Conservation (phyloP, 2,329 filamentous ascomycete genomes). For the Aspergillus costaricaensis region DNA sequence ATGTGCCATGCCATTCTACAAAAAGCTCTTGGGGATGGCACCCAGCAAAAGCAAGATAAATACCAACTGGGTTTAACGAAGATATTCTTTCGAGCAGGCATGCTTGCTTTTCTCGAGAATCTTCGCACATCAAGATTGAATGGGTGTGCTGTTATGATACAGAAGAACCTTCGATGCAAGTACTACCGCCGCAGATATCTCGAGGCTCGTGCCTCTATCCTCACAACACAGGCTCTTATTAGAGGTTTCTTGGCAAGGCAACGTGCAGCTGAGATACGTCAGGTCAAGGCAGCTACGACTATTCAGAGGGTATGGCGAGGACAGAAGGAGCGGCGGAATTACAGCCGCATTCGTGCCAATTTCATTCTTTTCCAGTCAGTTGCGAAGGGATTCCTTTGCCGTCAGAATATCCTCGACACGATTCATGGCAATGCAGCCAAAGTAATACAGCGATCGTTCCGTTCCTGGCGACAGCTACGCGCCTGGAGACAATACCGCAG, state of each 20-base stretch:
- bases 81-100: slow-evolving; percentile 98
- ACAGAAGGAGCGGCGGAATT: slow-evolving; percentile 82
- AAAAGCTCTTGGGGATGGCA: slow-evolving; percentile 80
- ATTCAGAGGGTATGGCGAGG: slow-evolving; percentile 96
- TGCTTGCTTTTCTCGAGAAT: slow-evolving; percentile 97
- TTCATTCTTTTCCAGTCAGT: slow-evolving; percentile 85
- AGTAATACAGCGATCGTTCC: slow-evolving; percentile 88
- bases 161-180: slow-evolving; percentile 95
- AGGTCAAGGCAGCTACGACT: slow-evolving; percentile 82
- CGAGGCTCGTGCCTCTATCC: slow-evolving; percentile 77
- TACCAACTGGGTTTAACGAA: slow-evolving; percentile 97
- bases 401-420: slow-evolving; percentile 91
- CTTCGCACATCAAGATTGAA: slow-evolving; percentile 87
- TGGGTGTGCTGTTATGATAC: slow-evolving; percentile 93
- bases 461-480: slow-evolving; percentile 74
- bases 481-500: slow-evolving; percentile 85
- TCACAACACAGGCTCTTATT: slow-evolving; percentile 75
- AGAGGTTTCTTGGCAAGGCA: slow-evolving; percentile 78
- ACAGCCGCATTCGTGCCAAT: slow-evolving; percentile 75
- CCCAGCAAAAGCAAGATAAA: slow-evolving; percentile 77
- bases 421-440: slow-evolving; percentile 88
- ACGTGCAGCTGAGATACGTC: slow-evolving; percentile 76
- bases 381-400: slow-evolving; percentile 87
- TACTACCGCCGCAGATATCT: slow-evolving; percentile 93
- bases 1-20: slow-evolving; percentile 93